These are phyloP conservation scores for Kalanchoe fedtschenkoi DNA, from an alignment of 164 flowering plant species.

Conservation along the genomic window DNA sequence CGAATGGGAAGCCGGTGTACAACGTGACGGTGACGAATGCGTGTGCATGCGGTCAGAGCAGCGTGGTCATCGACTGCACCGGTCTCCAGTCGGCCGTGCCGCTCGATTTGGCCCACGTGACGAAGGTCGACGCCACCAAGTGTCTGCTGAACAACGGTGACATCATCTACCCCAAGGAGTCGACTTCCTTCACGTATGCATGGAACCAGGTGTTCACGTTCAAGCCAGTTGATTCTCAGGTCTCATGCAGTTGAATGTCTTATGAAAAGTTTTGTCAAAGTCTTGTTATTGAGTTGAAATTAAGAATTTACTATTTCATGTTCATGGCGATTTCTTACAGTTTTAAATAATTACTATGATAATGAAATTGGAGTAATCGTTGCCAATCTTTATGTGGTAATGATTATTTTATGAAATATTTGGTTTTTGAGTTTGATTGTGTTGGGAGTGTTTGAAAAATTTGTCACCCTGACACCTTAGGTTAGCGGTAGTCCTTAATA, in stretches of 20 bases:
- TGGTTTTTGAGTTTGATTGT: too few relatives aligned
- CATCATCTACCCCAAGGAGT: neutral
- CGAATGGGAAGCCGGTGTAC: neutral
- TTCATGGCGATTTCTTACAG: too few relatives aligned
- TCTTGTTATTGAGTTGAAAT: too few relatives aligned
- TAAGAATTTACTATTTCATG: too few relatives aligned
- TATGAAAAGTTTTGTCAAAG: too few relatives aligned
- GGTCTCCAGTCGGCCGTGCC: neutral
- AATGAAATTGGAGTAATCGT: too few relatives aligned
- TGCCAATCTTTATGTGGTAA: too few relatives aligned
- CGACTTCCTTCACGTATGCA: neutral
- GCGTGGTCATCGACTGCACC: neutral
- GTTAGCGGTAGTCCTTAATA: too few relatives aligned
- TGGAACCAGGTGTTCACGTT: neutral
- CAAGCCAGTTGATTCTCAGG: neutral
- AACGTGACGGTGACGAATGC: neutral
- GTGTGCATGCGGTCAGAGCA: neutral
- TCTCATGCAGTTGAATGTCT: slow-evolving; percentile 5
- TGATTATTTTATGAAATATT: too few relatives aligned
- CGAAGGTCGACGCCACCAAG: neutral
- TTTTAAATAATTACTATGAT: too few relatives aligned
- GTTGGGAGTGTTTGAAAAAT: too few relatives aligned
- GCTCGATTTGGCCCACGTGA: neutral
- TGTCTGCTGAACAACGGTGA: neutral
- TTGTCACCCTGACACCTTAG: too few relatives aligned